Percentiles rank a stretch among this genome's conserved stretches.
Conservation (phyloP, 2,329 filamentous ascomycete genomes). For the Diaporthe sp. region DNA sequence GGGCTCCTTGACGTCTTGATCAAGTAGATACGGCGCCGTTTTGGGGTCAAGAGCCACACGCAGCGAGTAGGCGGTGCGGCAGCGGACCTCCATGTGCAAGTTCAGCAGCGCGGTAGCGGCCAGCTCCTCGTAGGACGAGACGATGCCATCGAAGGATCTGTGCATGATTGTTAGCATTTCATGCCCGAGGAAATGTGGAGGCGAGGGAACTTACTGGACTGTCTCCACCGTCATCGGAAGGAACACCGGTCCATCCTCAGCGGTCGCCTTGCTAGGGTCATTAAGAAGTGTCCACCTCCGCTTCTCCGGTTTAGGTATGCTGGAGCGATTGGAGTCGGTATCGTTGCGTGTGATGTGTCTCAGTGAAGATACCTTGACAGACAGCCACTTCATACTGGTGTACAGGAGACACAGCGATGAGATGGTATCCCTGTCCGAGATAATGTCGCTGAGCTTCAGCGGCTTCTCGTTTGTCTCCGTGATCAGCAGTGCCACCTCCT, state of each 20-base stretch:
- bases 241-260: slow-evolving; percentile 79
- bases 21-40: slow-evolving; percentile 73
- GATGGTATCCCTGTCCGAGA: slow-evolving; percentile 89
- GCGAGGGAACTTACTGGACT: slow-evolving; percentile 73
- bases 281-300: slow-evolving; percentile 89
- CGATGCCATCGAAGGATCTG: slow-evolving; percentile 87
- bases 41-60: slow-evolving; percentile 72
- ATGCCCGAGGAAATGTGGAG: not conserved
- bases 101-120: slow-evolving; percentile 85
- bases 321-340: slow-evolving; percentile 73
- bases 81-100: slow-evolving; percentile 89
- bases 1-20: slow-evolving; percentile 82
- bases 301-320: slow-evolving; percentile 69
- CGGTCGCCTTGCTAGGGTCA: slow-evolving; percentile 68
- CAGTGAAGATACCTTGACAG: slow-evolving; percentile 84
- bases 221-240: slow-evolving; percentile 91
- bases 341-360: slow-evolving; percentile 85
- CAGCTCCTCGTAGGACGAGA: slow-evolving; percentile 86
- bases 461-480: slow-evolving; percentile 70
- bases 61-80: slow-evolving; percentile 86
- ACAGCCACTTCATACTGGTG: slow-evolving; percentile 98
- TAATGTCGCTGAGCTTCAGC: slow-evolving; percentile 84
- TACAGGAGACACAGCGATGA: slow-evolving; percentile 89
- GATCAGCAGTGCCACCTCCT: slow-evolving; percentile 72
- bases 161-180: not conserved